Base-by-base conservation (phyloP, 352 stramenopile species). In the Globisporangium parvum region DNA sequence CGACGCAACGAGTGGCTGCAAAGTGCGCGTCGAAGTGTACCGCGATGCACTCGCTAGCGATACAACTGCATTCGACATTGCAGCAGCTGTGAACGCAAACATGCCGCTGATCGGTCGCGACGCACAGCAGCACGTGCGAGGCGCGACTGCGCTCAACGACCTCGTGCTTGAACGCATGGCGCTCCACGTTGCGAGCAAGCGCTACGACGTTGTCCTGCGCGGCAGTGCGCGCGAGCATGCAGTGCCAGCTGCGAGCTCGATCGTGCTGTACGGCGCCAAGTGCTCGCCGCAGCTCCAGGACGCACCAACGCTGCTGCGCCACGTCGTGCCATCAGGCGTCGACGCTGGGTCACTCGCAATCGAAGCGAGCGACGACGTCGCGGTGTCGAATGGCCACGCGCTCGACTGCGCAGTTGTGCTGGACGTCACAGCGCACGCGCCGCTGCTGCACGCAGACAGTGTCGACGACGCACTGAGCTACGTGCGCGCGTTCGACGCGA, bases 361-460 rank as follows among this genome's bases (percentile, higher is more conserved):
- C 18, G 31, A 39, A 12, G 41, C 37, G 23, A 59, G 44, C 17
- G 17, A 51, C 44, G 53, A 59, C 44, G 44, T 62, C 2, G 55
- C 55, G 6, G 21, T 52, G 15, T 39, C 50, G 18, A 41, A 31
- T 11, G 55, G 50, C 20, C 55, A 40, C 26, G 48, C 33, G 3
- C 47, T 56, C 15, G 55, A 70, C 17, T 73, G 66, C 47, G 59
- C 59, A 0, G 58, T 63, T 5, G 59, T 49, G 18, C 37, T 74
- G 3, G 35, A 64, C 21, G 42, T 71, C 11, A 50, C 52, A 8
- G 63, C 63, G 5, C 56, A 35, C 12, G 45, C 46, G 39, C 50
- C 55, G 40, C 31, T 56, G 47, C 48, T 54, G 40, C 37, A 33
- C 2, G 39, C 31, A 24, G 47, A 49, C 15, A 21, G 37, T 15